Percentiles rank a stretch among this genome's conserved stretches.
Evolutionary conservation across 192 early-diverging fungal genomes (phyloP).

Genomic region (Radiomyces spectabilis): DNA sequence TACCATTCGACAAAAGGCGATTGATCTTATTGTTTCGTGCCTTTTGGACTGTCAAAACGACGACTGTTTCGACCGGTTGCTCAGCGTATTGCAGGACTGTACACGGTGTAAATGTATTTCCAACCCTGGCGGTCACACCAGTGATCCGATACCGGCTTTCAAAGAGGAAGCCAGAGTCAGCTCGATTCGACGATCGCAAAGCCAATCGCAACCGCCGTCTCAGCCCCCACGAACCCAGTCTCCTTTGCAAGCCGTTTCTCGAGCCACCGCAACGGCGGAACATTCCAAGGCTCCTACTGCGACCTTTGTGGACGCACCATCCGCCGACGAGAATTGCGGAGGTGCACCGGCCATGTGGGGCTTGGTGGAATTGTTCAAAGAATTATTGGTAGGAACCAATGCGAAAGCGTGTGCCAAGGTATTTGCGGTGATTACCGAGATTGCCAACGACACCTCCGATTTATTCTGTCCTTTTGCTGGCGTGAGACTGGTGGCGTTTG

Average conservation of each 20-base stretch:
- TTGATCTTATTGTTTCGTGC: slow-evolving; percentile 30
- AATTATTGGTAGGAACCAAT: slow-evolving; percentile 28
- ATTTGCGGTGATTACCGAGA: slow-evolving; percentile 31
- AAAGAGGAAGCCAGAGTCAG: neutral
- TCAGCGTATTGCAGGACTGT: slow-evolving; percentile 27
- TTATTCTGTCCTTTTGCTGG: slow-evolving; percentile 24
- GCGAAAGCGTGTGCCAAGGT: slow-evolving; percentile 17
- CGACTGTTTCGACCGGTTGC: slow-evolving; percentile 24
- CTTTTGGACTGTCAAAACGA: slow-evolving; percentile 21
- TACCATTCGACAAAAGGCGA: slow-evolving; percentile 21
- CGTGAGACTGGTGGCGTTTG: slow-evolving; percentile 38
- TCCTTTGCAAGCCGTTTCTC: neutral
- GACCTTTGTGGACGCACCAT: neutral
- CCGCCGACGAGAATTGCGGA: slow-evolving; percentile 19
- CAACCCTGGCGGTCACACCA: neutral
- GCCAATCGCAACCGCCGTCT: neutral
- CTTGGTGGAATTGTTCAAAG: slow-evolving; percentile 39
- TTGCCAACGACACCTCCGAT: slow-evolving; percentile 28
- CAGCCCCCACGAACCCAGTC: neutral
- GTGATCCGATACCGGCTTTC: neutral
- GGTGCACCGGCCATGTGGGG: slow-evolving; percentile 31
- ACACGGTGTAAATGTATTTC: slow-evolving; percentile 28
- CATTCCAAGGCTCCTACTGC: slow-evolving; percentile 5
- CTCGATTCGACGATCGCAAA: neutral
- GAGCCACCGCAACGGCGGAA: neutral